A percentile compares a stretch with the other conserved stretches of the same genome.
phyloP scores from a whole-genome alignment of 2,329 filamentous ascomycete genomes.

The Colletotrichum abscissum region DNA sequence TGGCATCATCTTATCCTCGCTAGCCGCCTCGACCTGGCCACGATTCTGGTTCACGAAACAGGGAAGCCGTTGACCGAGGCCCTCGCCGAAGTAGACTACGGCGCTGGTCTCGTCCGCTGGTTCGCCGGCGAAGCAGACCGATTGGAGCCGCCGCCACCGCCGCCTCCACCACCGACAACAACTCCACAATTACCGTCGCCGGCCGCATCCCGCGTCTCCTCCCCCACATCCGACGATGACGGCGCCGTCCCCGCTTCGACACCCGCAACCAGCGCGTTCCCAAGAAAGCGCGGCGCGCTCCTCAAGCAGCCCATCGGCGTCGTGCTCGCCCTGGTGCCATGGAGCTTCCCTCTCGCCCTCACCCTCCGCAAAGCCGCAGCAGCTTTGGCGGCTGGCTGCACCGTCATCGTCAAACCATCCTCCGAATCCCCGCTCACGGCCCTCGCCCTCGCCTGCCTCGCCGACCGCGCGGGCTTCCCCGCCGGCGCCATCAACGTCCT shows the following conservation, averaged over 20 bases:
- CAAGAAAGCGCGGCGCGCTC: not conserved
- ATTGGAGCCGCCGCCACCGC: conserved; percentile 57
- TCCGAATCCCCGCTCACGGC: conserved; percentile 39
- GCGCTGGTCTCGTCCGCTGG: conserved; percentile 65
- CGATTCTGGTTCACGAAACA: conserved; percentile 59
- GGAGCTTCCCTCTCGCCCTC: conserved; percentile 72
- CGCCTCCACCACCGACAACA: not conserved
- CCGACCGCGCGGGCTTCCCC: conserved; percentile 79
- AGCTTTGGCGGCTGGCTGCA: conserved; percentile 78
- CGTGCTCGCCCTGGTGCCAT: conserved; percentile 48
- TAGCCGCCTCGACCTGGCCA: conserved; percentile 51
- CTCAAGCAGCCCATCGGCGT: conserved; percentile 48
- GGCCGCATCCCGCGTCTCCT: not conserved
- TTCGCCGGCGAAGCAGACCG: conserved; percentile 63
- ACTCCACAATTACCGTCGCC: not conserved
- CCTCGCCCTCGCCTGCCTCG: conserved; percentile 68
- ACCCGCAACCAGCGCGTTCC: not conserved
- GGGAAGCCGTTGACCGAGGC: conserved; percentile 68
- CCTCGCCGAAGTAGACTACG: conserved; percentile 66
- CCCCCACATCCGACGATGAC: not conserved
- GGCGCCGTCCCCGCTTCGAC: not conserved
- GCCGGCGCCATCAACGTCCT: conserved; percentile 80
- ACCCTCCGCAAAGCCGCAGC: conserved; percentile 59
- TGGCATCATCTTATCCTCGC: conserved; percentile 51
- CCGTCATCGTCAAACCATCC: conserved; percentile 66